phyloP scores from a whole-genome alignment of 495 filamentous ascomycete genomes.

The Neurospora sublineolata region DNA sequence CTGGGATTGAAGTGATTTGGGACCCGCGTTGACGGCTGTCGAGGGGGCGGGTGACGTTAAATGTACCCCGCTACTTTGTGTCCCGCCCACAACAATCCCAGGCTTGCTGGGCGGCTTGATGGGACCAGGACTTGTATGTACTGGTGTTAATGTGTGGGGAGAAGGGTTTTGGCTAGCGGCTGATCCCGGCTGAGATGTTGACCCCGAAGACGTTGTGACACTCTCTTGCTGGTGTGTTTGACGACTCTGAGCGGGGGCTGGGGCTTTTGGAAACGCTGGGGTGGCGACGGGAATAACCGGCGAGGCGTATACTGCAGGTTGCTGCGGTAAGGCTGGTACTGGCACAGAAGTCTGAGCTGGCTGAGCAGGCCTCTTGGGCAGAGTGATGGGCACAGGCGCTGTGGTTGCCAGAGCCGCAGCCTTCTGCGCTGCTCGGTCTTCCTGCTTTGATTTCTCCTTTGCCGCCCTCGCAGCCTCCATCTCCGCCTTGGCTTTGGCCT shows the following conservation, averaged over 20 bases:
- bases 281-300: slow-evolving; percentile 70
- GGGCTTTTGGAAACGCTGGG: slow-evolving; percentile 69
- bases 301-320: slow-evolving; percentile 45
- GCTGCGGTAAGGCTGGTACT: slow-evolving; percentile 40
- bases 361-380: slow-evolving; percentile 37
- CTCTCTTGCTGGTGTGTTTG: slow-evolving; percentile 72
- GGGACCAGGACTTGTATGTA: slow-evolving; percentile 45
- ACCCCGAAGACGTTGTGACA: slow-evolving; percentile 55
- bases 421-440: slow-evolving; percentile 32
- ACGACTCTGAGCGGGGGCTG: slow-evolving; percentile 64
- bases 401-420: slow-evolving; percentile 24
- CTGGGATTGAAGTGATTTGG: slow-evolving; percentile 27
- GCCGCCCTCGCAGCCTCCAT: slow-evolving; percentile 27
- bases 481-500: slow-evolving; percentile 22
- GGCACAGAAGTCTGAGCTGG: slow-evolving; percentile 8
- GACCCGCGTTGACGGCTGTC: slow-evolving; percentile 13
- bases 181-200: slow-evolving; percentile 36
- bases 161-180: slow-evolving; percentile 54
- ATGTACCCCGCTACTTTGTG: slow-evolving; percentile 5
- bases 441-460: slow-evolving; percentile 42
- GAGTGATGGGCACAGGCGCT: slow-evolving; percentile 28
- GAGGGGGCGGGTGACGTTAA: slow-evolving; percentile 14
- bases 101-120: slow-evolving; percentile 37
- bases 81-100: slow-evolving; percentile 4
- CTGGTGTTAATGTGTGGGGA: slow-evolving; percentile 46